phyloP scores from a whole-genome alignment of 208 protist species.

The Trypanosoma cruzi region DNA sequence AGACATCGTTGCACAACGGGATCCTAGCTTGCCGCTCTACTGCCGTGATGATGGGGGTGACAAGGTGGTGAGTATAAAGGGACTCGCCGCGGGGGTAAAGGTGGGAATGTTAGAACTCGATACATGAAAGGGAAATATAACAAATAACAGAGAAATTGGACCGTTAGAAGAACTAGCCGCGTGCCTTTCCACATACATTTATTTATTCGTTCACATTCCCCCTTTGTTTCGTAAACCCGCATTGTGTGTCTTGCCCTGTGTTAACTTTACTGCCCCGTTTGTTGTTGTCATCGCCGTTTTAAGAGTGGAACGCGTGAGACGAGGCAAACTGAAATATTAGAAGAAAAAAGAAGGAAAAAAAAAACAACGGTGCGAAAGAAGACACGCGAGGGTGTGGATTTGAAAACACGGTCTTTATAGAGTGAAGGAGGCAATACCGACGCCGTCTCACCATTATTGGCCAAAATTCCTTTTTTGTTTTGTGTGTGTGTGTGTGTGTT shows the following conservation, averaged over 20 bases:
- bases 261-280: neutral
- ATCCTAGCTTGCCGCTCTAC: constrained; percentile 37
- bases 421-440: neutral
- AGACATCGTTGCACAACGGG: constrained; percentile 38
- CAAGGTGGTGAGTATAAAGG: constrained; percentile 33
- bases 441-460: neutral
- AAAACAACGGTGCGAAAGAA: neutral
- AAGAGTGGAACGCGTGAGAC: neutral
- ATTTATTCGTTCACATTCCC: neutral
- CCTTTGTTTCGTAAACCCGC: neutral
- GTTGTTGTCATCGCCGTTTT: neutral
- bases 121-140: constrained; percentile 19
- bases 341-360: neutral
- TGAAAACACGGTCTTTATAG: neutral
- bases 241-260: neutral
- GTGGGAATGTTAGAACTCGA: constrained; percentile 54
- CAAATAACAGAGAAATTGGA: neutral
- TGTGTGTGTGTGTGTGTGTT: too few species aligned
- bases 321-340: neutral
- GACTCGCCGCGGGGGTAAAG: constrained; percentile 39
- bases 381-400: neutral
- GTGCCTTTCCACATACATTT: neutral
- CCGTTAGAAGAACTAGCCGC: neutral
- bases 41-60: constrained; percentile 29
- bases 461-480: neutral